These are phyloP conservation scores for Berberis vulgaris DNA, from an alignment of 164 flowering plant genomes.

Conservation along the genomic window DNA sequence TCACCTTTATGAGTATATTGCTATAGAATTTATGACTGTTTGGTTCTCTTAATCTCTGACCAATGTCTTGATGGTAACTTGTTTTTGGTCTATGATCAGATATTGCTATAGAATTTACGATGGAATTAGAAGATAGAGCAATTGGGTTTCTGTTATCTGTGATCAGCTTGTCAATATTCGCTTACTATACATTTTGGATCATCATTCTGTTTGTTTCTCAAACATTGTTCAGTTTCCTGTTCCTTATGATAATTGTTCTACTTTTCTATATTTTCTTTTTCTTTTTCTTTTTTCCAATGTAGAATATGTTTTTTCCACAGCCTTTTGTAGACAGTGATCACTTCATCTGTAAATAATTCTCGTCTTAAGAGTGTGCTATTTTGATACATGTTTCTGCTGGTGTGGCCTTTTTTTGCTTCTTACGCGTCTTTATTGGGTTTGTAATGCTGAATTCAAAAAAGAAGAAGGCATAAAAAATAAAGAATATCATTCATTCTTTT, in stretches of 20 bases:
- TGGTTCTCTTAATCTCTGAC: too few species aligned
- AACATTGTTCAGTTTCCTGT: conserved; percentile 1
- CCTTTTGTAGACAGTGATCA: conserved; percentile 93
- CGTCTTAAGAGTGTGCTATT: conserved; percentile 81
- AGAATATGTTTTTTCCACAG: conserved; percentile 28
- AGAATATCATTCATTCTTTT: too few species aligned
- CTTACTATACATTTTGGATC: conserved; percentile 95
- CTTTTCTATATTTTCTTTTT: neutral
- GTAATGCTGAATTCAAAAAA: conserved; percentile 87
- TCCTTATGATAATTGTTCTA: neutral
- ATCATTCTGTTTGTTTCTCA: conserved; percentile 72
- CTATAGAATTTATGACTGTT: neutral
- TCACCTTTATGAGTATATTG: too few species aligned
- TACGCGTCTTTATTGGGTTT: conserved; percentile 60
- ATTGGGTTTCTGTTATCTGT: conserved; percentile 62
- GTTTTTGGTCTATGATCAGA: conserved; percentile 7
- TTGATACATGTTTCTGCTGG: conserved; percentile 84
- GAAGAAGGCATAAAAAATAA: conserved; percentile 47
- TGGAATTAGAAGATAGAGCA: conserved; percentile 88
- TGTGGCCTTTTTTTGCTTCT: conserved; percentile 52
- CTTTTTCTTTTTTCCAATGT: neutral
- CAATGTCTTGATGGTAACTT: too few species aligned
- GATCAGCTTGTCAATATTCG: conserved; percentile 81
- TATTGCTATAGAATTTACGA: conserved; percentile 11
- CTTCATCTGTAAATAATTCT: conserved; percentile 81